Base-by-base conservation (phyloP, 176 grass and related monocot genomes). In the Oryza nivara region DNA sequence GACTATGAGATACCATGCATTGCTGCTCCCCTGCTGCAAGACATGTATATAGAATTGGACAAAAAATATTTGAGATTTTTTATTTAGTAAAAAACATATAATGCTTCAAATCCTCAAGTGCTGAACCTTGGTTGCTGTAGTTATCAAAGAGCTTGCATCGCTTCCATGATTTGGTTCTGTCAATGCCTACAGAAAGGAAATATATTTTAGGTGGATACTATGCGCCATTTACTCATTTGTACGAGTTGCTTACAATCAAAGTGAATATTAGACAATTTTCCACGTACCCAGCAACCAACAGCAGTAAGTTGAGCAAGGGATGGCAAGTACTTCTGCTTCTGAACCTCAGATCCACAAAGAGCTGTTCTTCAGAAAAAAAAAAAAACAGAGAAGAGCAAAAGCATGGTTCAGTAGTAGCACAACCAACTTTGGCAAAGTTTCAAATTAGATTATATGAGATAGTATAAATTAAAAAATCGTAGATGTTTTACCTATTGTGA, bases 161-260 rank as follows among this genome's bases (percentile, higher is more conserved):
- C 93, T 95, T 87, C 93, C 93, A 80, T 95, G 82, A 72, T 95
- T 87, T 81, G 93, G 93, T 68, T 95, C 93, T 23, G 90, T 95
- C 68, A 95, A 80, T 74, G 87, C 93, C 90, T 95, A 82, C 38
- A 81, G 35, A 66, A 86, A 71, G 68, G 23, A 85, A 70, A 66
- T 74, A 35, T 5, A 43, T 14, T 22, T 71, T 70, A 35, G 12
- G 17, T 30, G 9, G 52, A 83, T 11, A 61, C 8, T 30, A 82
- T 25, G 30, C 70, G 4, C 16, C 30, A 83, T 38, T 61, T 61
- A 49, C 3, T 70, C 8, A 48, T 26, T 71, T 70, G 58, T 86
- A 49, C 13, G 4, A 86, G 13, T 47, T 71, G 1, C 35, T 63
- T 34, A n/a, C 4, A 38, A 44, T 74, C 44, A 10, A 4, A 34